phyloP scores from a whole-genome alignment of 1,284 basidiomycete species.

The Gomphus bonarii region DNA sequence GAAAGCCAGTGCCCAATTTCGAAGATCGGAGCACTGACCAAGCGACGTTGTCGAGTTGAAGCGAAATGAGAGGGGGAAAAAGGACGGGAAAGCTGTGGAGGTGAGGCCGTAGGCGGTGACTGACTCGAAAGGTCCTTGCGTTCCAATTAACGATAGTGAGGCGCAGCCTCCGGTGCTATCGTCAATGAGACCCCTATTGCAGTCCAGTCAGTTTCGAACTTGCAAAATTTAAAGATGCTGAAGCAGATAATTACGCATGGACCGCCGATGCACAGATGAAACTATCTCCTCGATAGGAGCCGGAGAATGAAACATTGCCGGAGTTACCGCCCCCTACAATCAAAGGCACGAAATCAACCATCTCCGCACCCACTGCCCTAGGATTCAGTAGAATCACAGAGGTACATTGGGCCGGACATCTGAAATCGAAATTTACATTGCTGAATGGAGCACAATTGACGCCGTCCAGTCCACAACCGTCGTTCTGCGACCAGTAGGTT shows the following conservation, averaged over 20 bases:
- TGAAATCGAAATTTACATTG: conserved; percentile 55
- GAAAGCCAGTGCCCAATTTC: conserved; percentile 57
- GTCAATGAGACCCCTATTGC: conserved; percentile 52
- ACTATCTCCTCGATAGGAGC: conserved; percentile 74
- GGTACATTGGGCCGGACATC: conserved; percentile 72
- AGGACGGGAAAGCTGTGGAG: conserved; percentile 63
- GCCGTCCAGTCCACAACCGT: conserved; percentile 74
- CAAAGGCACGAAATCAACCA: conserved; percentile 60
- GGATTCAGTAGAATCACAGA: conserved; percentile 65
- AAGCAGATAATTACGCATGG: conserved; percentile 50
- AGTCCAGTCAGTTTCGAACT: not conserved
- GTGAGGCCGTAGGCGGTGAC: conserved; percentile 51
- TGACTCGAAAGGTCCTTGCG: conserved; percentile 60
- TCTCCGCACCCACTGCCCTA: conserved; percentile 60
- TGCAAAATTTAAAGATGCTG: not conserved
- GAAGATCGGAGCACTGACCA: conserved; percentile 61
- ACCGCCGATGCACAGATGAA: conserved; percentile 84
- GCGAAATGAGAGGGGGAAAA: conserved; percentile 35
- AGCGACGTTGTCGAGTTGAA: conserved; percentile 27
- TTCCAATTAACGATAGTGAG: conserved; percentile 57
- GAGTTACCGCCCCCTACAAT: conserved; percentile 76
- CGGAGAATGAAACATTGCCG: conserved; percentile 21
- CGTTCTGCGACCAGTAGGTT: conserved; percentile 58
- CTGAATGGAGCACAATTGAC: conserved; percentile 56
- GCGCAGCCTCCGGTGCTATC: conserved; percentile 68